Percentiles rank a stretch among this genome's conserved stretches.
phyloP scores from a whole-genome alignment of 2,329 filamentous ascomycete species.

The Rugonectria rugulosa region DNA sequence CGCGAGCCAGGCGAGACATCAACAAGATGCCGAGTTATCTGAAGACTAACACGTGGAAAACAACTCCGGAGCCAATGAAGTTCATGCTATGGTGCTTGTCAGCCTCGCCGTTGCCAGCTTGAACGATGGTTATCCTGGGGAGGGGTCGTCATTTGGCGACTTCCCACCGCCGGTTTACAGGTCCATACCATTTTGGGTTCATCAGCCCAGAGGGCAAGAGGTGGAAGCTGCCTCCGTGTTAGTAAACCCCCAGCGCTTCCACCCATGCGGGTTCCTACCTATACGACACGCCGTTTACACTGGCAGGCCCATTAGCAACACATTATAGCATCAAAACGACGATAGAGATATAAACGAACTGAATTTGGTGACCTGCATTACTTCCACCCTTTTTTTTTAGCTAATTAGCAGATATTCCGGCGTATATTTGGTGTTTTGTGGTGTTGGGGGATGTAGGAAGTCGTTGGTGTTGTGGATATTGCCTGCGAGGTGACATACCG shows the following conservation, averaged over 20 bases:
- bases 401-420: slow-evolving; percentile 31
- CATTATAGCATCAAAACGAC: slow-evolving; percentile 8
- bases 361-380: slow-evolving; percentile 32
- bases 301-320: slow-evolving; percentile 24
- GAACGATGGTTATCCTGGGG: slow-evolving; percentile 20
- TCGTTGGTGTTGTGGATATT: slow-evolving; percentile 22
- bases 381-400: slow-evolving; percentile 37
- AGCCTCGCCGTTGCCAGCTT: slow-evolving; percentile 19
- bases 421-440: slow-evolving; percentile 24
- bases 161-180: too few species aligned
- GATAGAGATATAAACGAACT: slow-evolving; percentile 11
- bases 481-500: slow-evolving; percentile 36
- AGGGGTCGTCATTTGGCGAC: too few species aligned
- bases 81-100: slow-evolving; percentile 58
- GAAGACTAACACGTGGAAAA: slow-evolving; percentile 64
- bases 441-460: slow-evolving; percentile 21
- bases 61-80: slow-evolving; percentile 74
- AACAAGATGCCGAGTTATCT: slow-evolving; percentile 28
- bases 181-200: slow-evolving; percentile 62
- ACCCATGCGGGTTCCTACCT: slow-evolving; percentile 37
- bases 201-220: slow-evolving; percentile 75
- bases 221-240: slow-evolving; percentile 58
- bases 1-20: slow-evolving; percentile 32
- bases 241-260: slow-evolving; percentile 26
- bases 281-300: slow-evolving; percentile 46